Conservation (phyloP, 202 grass and related monocot species). For the Digitaria exilis region DNA sequence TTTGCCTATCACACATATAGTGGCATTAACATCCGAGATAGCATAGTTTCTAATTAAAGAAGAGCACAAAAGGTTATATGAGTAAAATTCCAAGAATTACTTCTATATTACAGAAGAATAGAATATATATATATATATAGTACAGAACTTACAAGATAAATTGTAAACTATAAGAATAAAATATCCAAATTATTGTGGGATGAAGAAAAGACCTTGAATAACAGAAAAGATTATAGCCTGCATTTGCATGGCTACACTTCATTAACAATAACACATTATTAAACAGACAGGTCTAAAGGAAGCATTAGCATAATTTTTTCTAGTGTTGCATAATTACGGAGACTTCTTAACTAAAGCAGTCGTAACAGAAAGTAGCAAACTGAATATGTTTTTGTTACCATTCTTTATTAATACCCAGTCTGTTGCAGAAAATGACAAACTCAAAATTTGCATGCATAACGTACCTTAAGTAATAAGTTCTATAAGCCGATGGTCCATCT, state of each 20-base stretch:
- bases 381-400: background rate
- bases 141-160: background rate
- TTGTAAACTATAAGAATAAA: conserved; percentile 10
- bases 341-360: conserved; percentile 11
- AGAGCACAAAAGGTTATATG: background rate
- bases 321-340: background rate
- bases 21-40: conserved; percentile 33
- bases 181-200: conserved; percentile 1
- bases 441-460: conserved; percentile 14
- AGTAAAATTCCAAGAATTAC: conserved; percentile 4
- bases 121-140: background rate
- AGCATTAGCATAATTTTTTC: conserved; percentile 22
- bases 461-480: conserved; percentile 93
- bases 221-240: background rate
- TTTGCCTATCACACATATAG: conserved; percentile 63
- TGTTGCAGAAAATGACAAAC: conserved; percentile 17
- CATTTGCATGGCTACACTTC: background rate
- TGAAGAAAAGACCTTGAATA: background rate
- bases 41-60: conserved; percentile 17
- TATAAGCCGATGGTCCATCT: conserved; percentile 89
- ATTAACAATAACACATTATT: background rate
- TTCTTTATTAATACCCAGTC: conserved; percentile 20
- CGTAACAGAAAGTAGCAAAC: background rate
- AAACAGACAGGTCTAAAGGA: background rate
- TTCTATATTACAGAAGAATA: background rate